Percentiles rank a stretch among this genome's conserved stretches.
Evolutionary conservation across 176 grass and related monocot genomes (phyloP).

Genomic region (Pontederia crassipes): DNA sequence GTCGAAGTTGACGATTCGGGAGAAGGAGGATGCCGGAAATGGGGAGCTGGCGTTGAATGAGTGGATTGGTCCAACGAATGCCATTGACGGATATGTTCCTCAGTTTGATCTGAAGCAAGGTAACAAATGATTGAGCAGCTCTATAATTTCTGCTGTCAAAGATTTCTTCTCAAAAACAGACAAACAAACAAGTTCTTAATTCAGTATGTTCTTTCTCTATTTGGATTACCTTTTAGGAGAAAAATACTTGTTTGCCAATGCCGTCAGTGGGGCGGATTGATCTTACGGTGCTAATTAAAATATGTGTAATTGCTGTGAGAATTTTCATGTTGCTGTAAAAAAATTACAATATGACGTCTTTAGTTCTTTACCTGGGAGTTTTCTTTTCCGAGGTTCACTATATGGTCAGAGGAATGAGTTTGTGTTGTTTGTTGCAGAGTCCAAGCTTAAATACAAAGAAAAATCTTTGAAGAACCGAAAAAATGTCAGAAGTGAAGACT

Average conservation of each 20-base stretch:
- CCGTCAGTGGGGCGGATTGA: not conserved
- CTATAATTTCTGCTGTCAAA: not conserved
- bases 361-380: not conserved
- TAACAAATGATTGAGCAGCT: not conserved
- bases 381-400: not conserved
- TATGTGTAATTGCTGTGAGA: not conserved
- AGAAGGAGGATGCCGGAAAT: conserved; percentile 31
- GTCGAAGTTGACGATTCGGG: conserved; percentile 41
- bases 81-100: conserved; percentile 85
- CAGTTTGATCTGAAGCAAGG: conserved; percentile 16
- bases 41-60: conserved; percentile 49
- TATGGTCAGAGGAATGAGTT: conserved; percentile 44
- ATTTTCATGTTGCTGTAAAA: not conserved
- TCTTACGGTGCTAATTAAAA: too few relatives aligned
- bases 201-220: not conserved
- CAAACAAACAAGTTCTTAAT: too few relatives aligned
- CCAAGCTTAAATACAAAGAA: conserved; percentile 19
- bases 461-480: conserved; percentile 17
- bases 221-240: not conserved
- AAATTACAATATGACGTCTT: not conserved
- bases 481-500: not conserved
- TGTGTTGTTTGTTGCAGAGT: conserved; percentile 58
- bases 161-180: too few relatives aligned
- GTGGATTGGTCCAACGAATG: conserved; percentile 56
- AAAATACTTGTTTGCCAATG: not conserved